Evolutionary conservation across 306 rosid genomes (phyloP).

Genomic region (Malus asiatica): DNA sequence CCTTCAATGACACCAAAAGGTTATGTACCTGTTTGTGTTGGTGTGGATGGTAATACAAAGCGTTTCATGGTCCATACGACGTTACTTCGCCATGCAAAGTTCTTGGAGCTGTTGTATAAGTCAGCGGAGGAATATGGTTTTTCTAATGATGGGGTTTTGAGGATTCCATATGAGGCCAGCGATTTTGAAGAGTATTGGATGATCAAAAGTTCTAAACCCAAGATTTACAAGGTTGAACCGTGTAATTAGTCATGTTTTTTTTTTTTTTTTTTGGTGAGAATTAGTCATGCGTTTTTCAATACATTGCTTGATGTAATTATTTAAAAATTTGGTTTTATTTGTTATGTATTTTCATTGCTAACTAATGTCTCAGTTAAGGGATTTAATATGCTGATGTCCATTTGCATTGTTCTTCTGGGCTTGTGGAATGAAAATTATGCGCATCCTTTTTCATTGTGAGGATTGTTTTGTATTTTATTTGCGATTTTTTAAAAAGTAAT

Average conservation of each 20-base stretch:
- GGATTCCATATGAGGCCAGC: slow-evolving; percentile 36
- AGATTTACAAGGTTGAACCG: slow-evolving; percentile 16
- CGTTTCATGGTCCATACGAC: slow-evolving; percentile 32
- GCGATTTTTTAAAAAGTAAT: no score
- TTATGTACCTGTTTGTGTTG: slow-evolving; percentile 49
- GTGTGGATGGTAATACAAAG: slow-evolving; percentile 20
- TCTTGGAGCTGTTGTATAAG: slow-evolving; percentile 28
- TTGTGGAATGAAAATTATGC: no score
- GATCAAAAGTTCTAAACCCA: slow-evolving; percentile 23
- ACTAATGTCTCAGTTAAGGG: no score
- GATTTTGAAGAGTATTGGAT: slow-evolving; percentile 45
- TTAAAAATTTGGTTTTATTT: no score
- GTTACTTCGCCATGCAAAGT: slow-evolving; percentile 27
- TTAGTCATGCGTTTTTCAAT: no score
- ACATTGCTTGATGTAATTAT: not conserved
- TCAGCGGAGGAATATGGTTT: slow-evolving; percentile 45
- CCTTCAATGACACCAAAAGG: slow-evolving; percentile 21
- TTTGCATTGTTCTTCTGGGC: no score
- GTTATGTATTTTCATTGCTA: no score
- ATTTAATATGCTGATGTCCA: no score
- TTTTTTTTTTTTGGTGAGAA: no score
- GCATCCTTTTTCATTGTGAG: no score
- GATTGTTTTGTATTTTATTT: no score
- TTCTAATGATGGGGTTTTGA: slow-evolving; percentile 39
- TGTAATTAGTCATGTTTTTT: not conserved